Conservation (phyloP, 2,329 filamentous ascomycete genomes). For the Calcarisporium arbuscula region DNA sequence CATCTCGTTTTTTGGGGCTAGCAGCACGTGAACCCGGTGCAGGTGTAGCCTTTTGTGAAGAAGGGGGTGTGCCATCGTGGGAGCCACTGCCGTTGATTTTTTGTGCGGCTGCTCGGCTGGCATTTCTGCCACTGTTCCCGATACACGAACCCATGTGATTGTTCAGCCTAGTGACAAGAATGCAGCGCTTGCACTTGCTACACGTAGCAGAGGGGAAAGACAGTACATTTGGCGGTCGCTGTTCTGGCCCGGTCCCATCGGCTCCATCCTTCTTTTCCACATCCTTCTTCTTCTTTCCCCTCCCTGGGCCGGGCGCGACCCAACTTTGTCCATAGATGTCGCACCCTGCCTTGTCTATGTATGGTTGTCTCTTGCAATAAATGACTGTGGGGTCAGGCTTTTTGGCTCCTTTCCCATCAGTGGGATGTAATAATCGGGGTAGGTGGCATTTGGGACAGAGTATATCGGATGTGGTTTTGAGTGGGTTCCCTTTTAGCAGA, state of each 20-base stretch:
- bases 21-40: slow-evolving; percentile 45
- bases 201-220: slow-evolving; percentile 61
- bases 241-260: slow-evolving; percentile 45
- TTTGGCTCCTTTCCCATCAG: slow-evolving; percentile 59
- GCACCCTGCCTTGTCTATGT: slow-evolving; percentile 67
- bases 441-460: slow-evolving; percentile 69
- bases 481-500: slow-evolving; percentile 63
- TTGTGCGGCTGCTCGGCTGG: slow-evolving; percentile 54
- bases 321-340: slow-evolving; percentile 81
- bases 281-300: slow-evolving; percentile 76
- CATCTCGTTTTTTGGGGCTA: slow-evolving; percentile 53
- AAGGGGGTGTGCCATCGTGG: slow-evolving; percentile 52
- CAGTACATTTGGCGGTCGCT: slow-evolving; percentile 54
- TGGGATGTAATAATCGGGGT: slow-evolving; percentile 66
- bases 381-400: slow-evolving; percentile 61
- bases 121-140: slow-evolving; percentile 57
- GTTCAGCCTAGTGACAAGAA: slow-evolving; percentile 58
- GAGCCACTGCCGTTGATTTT: slow-evolving; percentile 56
- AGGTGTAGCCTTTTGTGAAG: slow-evolving; percentile 58
- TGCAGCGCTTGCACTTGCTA: slow-evolving; percentile 61
- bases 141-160: slow-evolving; percentile 65
- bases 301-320: slow-evolving; percentile 62
- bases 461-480: slow-evolving; percentile 65
- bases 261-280: slow-evolving; percentile 54
- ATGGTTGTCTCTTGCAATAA: slow-evolving; percentile 76